These are phyloP conservation scores for Avena atlantica DNA, from an alignment of 176 grass and related monocot genomes.

Conservation along the genomic window DNA sequence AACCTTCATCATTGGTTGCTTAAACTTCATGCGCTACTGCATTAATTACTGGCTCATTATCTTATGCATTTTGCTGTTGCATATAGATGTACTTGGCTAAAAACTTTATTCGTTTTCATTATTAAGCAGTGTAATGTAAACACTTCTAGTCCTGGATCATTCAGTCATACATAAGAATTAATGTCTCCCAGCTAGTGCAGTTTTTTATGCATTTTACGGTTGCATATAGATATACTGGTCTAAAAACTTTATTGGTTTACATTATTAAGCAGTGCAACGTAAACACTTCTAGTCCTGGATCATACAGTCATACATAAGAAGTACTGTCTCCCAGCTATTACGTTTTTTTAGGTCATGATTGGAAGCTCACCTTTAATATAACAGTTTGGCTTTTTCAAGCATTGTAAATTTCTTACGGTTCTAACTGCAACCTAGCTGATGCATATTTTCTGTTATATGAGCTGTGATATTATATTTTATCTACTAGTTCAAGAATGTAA, in stretches of 20 bases:
- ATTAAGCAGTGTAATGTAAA: not conserved
- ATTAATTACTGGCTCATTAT: not conserved
- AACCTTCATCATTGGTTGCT: not conserved
- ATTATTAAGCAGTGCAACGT: not conserved
- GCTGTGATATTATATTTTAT: not conserved
- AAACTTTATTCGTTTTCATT: slow-evolving; percentile 17
- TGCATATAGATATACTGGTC: not conserved
- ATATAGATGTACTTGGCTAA: not conserved
- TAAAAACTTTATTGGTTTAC: slow-evolving; percentile 20
- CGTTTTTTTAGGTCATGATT: slow-evolving; percentile 3
- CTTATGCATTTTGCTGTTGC: not conserved
- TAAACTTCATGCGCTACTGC: not conserved
- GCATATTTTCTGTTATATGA: not conserved
- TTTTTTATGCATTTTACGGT: not conserved
- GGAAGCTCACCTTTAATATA: not conserved
- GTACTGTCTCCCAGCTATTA: not conserved
- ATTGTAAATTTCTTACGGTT: slow-evolving; percentile 1
- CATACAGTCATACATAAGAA: not conserved
- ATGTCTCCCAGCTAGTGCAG: not conserved
- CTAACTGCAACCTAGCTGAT: slow-evolving; percentile 5
- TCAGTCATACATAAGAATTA: not conserved
- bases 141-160: not conserved
- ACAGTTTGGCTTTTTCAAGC: not conserved
- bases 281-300: not conserved
- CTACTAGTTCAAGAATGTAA: not conserved